A percentile compares a stretch with the other conserved stretches of the same genome.
These are phyloP conservation scores for Rhizopogon vulgaris DNA, from an alignment of 768 basidiomycete species.

Conservation along the genomic window DNA sequence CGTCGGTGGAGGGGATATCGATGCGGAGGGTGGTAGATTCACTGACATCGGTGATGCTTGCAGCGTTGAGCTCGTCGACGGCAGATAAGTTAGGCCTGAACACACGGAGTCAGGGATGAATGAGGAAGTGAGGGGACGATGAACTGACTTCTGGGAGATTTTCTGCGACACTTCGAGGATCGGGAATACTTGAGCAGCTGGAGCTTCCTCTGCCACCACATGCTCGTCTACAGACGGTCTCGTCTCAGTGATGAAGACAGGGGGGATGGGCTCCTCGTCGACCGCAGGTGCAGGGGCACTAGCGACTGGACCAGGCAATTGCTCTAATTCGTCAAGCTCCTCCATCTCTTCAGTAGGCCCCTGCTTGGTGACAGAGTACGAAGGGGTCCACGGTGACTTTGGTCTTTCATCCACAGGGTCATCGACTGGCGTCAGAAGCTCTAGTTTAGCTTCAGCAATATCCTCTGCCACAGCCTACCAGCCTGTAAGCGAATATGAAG, in stretches of 20 bases:
- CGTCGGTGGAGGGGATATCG: conserved; percentile 10
- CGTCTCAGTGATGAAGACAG: not conserved
- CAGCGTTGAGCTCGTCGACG: conserved; percentile 5
- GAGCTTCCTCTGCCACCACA: not conserved
- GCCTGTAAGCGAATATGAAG: not conserved
- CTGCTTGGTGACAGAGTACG: conserved; percentile 30
- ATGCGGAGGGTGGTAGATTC: conserved; percentile 5
- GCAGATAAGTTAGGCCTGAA: conserved; percentile 4
- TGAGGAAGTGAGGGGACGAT: not conserved
- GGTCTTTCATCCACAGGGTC: conserved; percentile 14
- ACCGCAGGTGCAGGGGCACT: not conserved
- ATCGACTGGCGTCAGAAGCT: conserved; percentile 1
- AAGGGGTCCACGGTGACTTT: conserved; percentile 30
- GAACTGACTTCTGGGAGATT: conserved; percentile 6
- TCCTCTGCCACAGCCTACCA: not conserved
- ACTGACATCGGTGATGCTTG: not conserved
- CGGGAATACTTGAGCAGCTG: conserved; percentile 8
- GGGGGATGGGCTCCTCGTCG: not conserved
- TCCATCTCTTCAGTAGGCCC: conserved; percentile 12
- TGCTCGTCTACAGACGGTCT: not conserved
- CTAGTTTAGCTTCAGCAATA: not conserved
- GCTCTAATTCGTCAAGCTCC: conserved; percentile 6
- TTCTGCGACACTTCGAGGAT: conserved; percentile 8
- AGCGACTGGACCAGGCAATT: not conserved
- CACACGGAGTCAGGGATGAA: conserved; percentile 1